A percentile compares a stretch with the other conserved stretches of the same genome.
Evolutionary conservation across 2,329 filamentous ascomycete genomes (phyloP).

Genomic region (Aureobasidium mangrovei): DNA sequence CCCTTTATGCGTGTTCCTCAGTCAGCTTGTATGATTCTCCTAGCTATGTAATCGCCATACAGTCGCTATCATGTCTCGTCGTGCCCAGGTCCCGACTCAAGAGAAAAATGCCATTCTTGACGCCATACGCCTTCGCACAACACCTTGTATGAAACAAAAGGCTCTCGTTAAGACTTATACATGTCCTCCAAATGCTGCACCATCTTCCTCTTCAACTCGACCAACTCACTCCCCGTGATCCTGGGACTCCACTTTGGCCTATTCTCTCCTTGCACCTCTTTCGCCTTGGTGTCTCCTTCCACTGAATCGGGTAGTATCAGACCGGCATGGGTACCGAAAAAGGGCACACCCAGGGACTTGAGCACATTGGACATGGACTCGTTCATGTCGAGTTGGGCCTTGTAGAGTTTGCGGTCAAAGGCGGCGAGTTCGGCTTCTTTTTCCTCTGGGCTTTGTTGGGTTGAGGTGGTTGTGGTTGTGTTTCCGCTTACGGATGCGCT

Average conservation of each 20-base stretch:
- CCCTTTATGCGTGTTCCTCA: too few species aligned
- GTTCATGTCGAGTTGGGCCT: conserved; percentile 50
- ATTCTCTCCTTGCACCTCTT: not conserved
- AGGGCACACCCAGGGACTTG: conserved; percentile 50
- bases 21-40: too few species aligned
- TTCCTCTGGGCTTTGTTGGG: conserved; percentile 32
- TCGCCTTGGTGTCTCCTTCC: conserved; percentile 14
- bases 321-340: conserved; percentile 46
- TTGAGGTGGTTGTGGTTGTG: not conserved
- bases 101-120: too few species aligned
- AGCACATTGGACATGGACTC: conserved; percentile 48
- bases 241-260: conserved; percentile 22
- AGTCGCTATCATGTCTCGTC: too few species aligned
- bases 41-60: too few species aligned
- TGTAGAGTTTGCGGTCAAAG: conserved; percentile 56
- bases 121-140: too few species aligned
- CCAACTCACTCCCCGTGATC: conserved; percentile 27
- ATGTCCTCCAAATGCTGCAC: conserved; percentile 31
- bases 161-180: conserved; percentile 27
- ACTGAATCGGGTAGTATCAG: conserved; percentile 30
- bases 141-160: too few species aligned
- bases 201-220: conserved; percentile 29
- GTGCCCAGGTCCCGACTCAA: too few species aligned
- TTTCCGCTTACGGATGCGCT: conserved; percentile 2
- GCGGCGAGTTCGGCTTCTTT: conserved; percentile 46